Base-by-base conservation (phyloP, 2,329 filamentous ascomycete species). In the Trichoderma sp. region DNA sequence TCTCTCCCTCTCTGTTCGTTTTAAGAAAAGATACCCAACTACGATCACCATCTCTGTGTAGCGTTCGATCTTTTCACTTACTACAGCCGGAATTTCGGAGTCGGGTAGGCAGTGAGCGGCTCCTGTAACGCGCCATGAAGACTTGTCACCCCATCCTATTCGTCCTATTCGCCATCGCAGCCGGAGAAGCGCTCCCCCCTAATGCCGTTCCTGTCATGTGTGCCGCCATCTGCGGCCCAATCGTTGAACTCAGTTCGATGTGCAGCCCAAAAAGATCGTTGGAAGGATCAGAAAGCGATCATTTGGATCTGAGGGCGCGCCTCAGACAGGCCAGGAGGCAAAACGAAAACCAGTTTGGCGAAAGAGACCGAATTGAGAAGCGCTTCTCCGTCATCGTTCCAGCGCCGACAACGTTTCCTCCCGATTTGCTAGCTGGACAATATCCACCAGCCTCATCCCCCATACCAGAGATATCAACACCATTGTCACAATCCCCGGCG, bases 181-280 rank as follows among this genome's bases (percentile, higher is more conserved):
- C 73, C 9, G 77, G 78, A 30, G 78, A 80, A 39, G 77, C 77
- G 34, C 75, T 84, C 43, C 77, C 77, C 20, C 76, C 79, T 13
- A 76, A 81, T 26, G 79, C 82, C 30, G 80, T 84, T 17, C 82
- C 82, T 36, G 71, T 82, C 26, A 76, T 77, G 67, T 84, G 82
- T 71, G 81, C 81, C 43, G 80, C 79, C 50, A 83, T 84, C 66
- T 84, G 82, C 76, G 82, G 82, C 5, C 82, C 82, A 66, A 80
- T 84, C 63, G 81, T 84, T 70, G 82, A 84, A 75, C 75, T 84
- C n/a, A 80, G 81, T 36, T 76, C 76, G 11, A 78, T 79, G 58
- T 84, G 82, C 77, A 77, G 78, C 73, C 71, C 72, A 23, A 53
- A 55, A 28, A 55, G 63, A 12, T 67, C 34, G 13, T 23, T 32